Evolutionary conservation across 495 filamentous ascomycete species (phyloP).

Genomic region (Xylaria venustula): DNA sequence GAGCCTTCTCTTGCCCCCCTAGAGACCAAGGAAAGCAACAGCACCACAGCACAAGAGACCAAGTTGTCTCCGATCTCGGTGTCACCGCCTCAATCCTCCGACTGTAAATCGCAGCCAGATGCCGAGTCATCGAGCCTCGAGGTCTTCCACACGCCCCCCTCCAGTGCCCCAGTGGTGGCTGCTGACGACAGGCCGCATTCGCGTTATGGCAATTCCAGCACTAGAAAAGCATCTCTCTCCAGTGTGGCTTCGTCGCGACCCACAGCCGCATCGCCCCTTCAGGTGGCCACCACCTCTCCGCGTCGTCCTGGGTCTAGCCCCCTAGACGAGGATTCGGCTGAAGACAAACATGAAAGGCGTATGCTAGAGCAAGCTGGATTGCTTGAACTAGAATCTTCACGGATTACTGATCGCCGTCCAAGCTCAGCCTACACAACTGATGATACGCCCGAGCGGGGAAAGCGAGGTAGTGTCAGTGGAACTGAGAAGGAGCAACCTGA

Average conservation of each 20-base stretch:
- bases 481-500: conserved; percentile 43
- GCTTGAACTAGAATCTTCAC: conserved; percentile 27
- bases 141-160: conserved; percentile 48
- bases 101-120: conserved; percentile 28
- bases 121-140: conserved; percentile 37
- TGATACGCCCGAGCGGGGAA: conserved; percentile 33
- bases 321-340: conserved; percentile 43
- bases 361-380: conserved; percentile 54
- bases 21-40: conserved; percentile 27
- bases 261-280: conserved; percentile 29
- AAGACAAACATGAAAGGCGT: conserved; percentile 22
- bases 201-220: conserved; percentile 32
- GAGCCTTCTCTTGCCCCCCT: conserved; percentile 23
- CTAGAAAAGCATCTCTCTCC: conserved; percentile 41
- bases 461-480: conserved; percentile 22
- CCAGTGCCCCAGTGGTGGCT: conserved; percentile 40
- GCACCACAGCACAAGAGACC: conserved; percentile 26
- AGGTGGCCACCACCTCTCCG: conserved; percentile 29
- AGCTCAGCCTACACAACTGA: conserved; percentile 29
- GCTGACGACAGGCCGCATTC: conserved; percentile 55
- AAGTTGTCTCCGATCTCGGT: conserved; percentile 31
- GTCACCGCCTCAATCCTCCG: conserved; percentile 29
- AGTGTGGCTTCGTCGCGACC: conserved; percentile 38
- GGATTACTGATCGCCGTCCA: conserved; percentile 28
- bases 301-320: conserved; percentile 25